These are phyloP conservation scores for Ophiostoma ips DNA, from an alignment of 2,329 filamentous ascomycete genomes.

Conservation along the genomic window DNA sequence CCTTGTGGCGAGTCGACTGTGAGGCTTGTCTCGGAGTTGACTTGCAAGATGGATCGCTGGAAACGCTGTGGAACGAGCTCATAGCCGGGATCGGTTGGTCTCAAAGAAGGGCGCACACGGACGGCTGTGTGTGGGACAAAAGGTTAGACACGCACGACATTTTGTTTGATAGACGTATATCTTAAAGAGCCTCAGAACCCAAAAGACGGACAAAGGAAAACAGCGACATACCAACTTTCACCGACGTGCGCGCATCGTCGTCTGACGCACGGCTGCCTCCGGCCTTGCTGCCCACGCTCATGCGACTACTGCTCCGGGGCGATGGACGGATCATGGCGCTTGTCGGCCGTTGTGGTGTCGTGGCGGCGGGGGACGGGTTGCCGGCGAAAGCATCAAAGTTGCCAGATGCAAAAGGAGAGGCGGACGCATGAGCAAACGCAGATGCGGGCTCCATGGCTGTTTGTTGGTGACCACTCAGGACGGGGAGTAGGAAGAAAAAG, in stretches of 20 bases:
- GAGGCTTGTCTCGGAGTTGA: constrained; percentile 71
- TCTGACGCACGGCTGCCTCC: constrained; percentile 75
- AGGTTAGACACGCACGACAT: background rate
- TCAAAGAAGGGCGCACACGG: constrained; percentile 77
- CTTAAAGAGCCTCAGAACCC: background rate
- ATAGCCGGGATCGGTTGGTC: constrained; percentile 73
- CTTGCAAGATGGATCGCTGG: constrained; percentile 82
- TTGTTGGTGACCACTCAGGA: background rate
- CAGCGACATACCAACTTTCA: constrained; percentile 77
- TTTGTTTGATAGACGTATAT: background rate
- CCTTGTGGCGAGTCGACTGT: constrained; percentile 85
- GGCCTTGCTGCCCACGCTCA: constrained; percentile 69
- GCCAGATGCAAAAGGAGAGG: background rate
- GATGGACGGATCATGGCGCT: constrained; percentile 68
- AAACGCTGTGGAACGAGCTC: constrained; percentile 94
- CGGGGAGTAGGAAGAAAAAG: background rate
- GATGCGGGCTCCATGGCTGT: constrained; percentile 8
- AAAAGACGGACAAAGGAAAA: constrained; percentile 3
- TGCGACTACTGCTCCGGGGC: constrained; percentile 62
- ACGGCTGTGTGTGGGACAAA: constrained; percentile 52
- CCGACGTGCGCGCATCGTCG: constrained; percentile 78
- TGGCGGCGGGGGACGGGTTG: constrained; percentile 40
- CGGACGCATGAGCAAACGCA: background rate
- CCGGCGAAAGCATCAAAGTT: background rate
- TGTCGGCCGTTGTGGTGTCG: constrained; percentile 54